phyloP scores from a whole-genome alignment of 805 yeast genomes.

The Zygoascus ofunaensis region DNA sequence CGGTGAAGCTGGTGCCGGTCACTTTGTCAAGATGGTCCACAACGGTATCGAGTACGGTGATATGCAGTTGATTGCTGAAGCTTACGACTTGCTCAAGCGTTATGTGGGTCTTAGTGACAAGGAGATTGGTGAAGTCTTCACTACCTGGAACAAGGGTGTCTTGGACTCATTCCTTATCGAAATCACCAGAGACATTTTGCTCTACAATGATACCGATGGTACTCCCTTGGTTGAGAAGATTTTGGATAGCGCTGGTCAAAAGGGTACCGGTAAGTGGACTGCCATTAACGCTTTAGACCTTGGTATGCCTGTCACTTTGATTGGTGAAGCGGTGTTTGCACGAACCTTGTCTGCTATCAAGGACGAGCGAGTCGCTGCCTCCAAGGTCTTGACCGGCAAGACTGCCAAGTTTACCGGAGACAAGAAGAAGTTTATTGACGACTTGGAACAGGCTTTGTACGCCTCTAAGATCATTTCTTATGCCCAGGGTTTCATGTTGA shows the following conservation, averaged over 20 bases:
- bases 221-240: constrained; percentile 93
- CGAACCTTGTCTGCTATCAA: constrained; percentile 93
- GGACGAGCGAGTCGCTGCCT: constrained; percentile 81
- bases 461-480: constrained; percentile 98
- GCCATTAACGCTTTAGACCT: constrained; percentile 95
- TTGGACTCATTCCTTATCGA: constrained; percentile 94
- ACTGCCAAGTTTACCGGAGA: constrained; percentile 56
- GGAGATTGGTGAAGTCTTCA: constrained; percentile 89
- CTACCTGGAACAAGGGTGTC: constrained; percentile 94
- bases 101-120: constrained; percentile 81
- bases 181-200: constrained; percentile 90
- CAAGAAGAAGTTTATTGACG: constrained; percentile 77
- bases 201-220: constrained; percentile 82
- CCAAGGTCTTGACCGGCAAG: constrained; percentile 75
- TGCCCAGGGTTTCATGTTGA: constrained; percentile 99
- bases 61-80: constrained; percentile 98
- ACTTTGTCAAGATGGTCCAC: constrained; percentile 98
- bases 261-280: constrained; percentile 99
- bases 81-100: constrained; percentile 92
- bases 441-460: constrained; percentile 94
- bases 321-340: constrained; percentile 97
- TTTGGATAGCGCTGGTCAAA: constrained; percentile 95
- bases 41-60: constrained; percentile 99
- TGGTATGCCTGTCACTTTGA: constrained; percentile 96
- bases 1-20: constrained; percentile 98